Base-by-base conservation (phyloP, 208 protist genomes). In the Leishmania mexicana region DNA sequence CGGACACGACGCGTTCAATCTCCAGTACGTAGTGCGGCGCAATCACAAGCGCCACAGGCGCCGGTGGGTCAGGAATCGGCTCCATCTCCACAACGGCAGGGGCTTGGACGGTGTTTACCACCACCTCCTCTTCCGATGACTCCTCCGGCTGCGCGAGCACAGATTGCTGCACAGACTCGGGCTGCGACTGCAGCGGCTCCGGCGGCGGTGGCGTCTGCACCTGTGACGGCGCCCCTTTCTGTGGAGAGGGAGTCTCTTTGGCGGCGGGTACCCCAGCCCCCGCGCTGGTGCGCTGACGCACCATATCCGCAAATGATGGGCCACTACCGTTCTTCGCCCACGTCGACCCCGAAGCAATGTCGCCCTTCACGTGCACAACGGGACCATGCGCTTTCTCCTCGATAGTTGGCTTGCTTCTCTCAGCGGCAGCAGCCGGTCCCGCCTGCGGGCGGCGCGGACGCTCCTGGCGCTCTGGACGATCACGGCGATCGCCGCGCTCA, bases 291-390 rank as follows among this genome's bases (percentile, higher is more conserved):
- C 77, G 85, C 79, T 87, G 84, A 31, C 89, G 86, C 60, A 91
- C 88, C 80, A 94, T 87, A 79, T 94, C 90, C 28, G 87, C 88
- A 78, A 94, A 94, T 35, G 90, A 92, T 76, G 85, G 85, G n/a
- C 88, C 89, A 40, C 79, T 90, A 78, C 88, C 78, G 57, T 79
- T 83, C 78, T 92, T 94, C 28, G 86, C 76, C 90, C 90, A 94
- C 35, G 83, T 90, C n/a, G 84, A 85, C 40, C 84, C 68, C 47
- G 75, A 21, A 28, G 75, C 62, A 47, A 90, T 83, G 62, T 87
- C 85, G 11, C 72, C 64, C 78, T 94, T 94, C 75, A 87, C 76
- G 65, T 91, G 85, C n/a, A 92, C 81, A 28, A 81, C 83, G n/a
- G 87, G 81, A 28, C 78, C 73, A 83, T 86, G 86, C n/a, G 76